Conservation (phyloP, 148 eudicot genomes). For the Chenopodium berlandieri region DNA sequence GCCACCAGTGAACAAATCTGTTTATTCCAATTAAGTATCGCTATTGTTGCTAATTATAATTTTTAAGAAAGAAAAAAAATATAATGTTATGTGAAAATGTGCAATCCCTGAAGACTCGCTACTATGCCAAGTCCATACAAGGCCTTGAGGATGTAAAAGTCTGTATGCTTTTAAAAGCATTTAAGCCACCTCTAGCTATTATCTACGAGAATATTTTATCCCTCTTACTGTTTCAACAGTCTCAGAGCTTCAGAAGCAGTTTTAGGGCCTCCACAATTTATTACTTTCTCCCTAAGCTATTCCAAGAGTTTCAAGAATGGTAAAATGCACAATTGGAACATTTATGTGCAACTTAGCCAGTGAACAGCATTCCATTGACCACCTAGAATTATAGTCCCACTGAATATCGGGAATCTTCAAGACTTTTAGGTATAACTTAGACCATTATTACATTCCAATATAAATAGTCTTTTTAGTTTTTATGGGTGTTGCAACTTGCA, state of each 20-base stretch:
- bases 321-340: neutral
- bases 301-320: neutral
- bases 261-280: neutral
- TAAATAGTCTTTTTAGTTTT: too few relatives aligned
- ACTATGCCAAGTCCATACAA: neutral
- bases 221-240: neutral
- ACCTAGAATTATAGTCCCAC: too few relatives aligned
- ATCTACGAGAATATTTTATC: neutral
- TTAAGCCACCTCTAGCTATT: too few relatives aligned
- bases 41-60: neutral
- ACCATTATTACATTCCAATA: neutral
- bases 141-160: neutral
- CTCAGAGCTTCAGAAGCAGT: neutral
- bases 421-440: neutral
- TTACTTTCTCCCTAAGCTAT: neutral
- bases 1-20: neutral
- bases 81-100: neutral
- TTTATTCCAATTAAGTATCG: neutral
- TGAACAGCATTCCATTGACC: neutral
- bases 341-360: neutral
- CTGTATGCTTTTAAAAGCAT: neutral
- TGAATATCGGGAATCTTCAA: too few relatives aligned
- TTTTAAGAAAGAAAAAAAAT: too few relatives aligned
- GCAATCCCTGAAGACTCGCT: neutral
- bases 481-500: too few relatives aligned